Percentiles rank a stretch among this genome's conserved stretches.
Evolutionary conservation across 768 basidiomycete species (phyloP).

Genomic region (Phlegmacium glaucopus): DNA sequence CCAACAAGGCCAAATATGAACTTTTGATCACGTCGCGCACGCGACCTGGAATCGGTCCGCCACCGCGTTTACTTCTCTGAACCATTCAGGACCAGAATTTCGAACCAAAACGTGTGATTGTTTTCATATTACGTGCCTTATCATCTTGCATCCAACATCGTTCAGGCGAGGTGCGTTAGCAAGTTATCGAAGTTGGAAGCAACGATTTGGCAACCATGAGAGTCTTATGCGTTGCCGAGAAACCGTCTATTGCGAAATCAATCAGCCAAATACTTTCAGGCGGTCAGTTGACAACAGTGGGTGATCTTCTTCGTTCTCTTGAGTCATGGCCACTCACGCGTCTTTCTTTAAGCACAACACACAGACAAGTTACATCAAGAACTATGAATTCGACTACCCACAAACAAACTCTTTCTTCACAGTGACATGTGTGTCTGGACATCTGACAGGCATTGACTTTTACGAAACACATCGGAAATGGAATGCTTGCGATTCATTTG

Average conservation of each 20-base stretch:
- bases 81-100: too few species aligned
- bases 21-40: too few species aligned
- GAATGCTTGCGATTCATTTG: slow-evolving; percentile 85
- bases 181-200: too few species aligned
- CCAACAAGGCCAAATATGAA: background rate
- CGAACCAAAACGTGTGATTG: too few species aligned
- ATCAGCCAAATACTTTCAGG: slow-evolving; percentile 91
- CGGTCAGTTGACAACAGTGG: slow-evolving; percentile 74
- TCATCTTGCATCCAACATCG: too few species aligned
- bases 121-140: too few species aligned
- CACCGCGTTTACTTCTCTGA: too few species aligned
- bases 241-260: slow-evolving; percentile 92
- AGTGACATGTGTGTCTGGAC: slow-evolving; percentile 91
- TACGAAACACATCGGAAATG: slow-evolving; percentile 71
- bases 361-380: slow-evolving; percentile 72
- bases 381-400: slow-evolving; percentile 92
- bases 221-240: slow-evolving; percentile 96
- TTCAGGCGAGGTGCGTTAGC: too few species aligned
- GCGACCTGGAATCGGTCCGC: too few species aligned
- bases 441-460: slow-evolving; percentile 80
- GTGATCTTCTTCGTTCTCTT: slow-evolving; percentile 25
- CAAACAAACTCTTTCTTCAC: slow-evolving; percentile 75
- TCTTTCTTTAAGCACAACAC: slow-evolving; percentile 54
- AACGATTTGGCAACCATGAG: slow-evolving; percentile 44
- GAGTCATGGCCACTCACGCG: background rate